phyloP scores from a whole-genome alignment of 1,139 yeast species.

The Candida buenavistaensis region DNA sequence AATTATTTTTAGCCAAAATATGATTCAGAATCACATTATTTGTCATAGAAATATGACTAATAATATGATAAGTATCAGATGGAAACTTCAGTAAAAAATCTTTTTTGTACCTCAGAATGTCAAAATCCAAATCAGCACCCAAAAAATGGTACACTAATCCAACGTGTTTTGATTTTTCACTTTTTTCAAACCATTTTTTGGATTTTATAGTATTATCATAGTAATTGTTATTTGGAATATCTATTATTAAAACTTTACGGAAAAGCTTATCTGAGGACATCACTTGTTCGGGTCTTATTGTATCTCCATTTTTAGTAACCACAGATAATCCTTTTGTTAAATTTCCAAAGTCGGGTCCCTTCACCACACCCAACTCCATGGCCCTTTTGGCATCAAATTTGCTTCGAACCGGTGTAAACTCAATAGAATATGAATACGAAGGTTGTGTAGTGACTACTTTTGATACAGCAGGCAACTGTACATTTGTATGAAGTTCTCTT shows the following conservation, averaged over 20 bases:
- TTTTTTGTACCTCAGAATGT: conserved; percentile 42
- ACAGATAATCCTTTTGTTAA: conserved; percentile 65
- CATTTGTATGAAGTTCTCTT: conserved; percentile 45
- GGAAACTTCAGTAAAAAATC: conserved; percentile 50
- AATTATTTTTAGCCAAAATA: conserved; percentile 52
- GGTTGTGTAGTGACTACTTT: conserved; percentile 24
- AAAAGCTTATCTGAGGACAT: conserved; percentile 61
- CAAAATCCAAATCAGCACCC: conserved; percentile 61
- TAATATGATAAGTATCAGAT: conserved; percentile 53
- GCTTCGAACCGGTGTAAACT: conserved; percentile 72
- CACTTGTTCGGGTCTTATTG: conserved; percentile 70
- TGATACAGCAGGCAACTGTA: conserved; percentile 29
- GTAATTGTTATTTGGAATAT: conserved; percentile 63
- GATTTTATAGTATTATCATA: conserved; percentile 42
- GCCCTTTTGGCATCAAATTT: conserved; percentile 72
- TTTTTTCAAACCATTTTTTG: conserved; percentile 26
- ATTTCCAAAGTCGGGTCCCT: conserved; percentile 57
- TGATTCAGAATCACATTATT: conserved; percentile 62
- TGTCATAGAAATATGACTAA: conserved; percentile 67
- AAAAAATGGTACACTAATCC: conserved; percentile 73
- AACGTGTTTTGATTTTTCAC: conserved; percentile 35
- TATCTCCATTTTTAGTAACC: conserved; percentile 56
- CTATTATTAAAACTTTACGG: conserved; percentile 65
- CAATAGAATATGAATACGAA: conserved; percentile 58
- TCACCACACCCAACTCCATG: conserved; percentile 63